These are phyloP conservation scores for Hanseniaspora pseudoguilliermondii DNA, from an alignment of 805 yeast species.

Conservation along the genomic window DNA sequence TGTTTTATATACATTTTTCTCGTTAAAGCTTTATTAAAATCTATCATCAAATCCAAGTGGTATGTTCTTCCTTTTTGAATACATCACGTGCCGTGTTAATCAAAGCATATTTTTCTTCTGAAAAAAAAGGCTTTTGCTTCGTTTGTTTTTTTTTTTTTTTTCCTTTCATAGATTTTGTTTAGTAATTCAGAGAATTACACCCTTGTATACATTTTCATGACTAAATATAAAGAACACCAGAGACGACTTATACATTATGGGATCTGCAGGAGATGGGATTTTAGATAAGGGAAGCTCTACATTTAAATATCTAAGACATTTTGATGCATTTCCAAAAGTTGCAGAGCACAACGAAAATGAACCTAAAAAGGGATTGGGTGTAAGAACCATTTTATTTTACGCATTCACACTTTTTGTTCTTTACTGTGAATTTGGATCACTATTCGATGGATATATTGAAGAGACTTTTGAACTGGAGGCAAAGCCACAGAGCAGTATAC, in stretches of 20 bases:
- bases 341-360: conserved; percentile 58
- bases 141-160: background rate
- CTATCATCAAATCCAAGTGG: too few species aligned
- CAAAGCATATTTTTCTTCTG: background rate
- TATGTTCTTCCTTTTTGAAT: background rate
- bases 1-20: background rate
- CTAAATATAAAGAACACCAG: too few species aligned
- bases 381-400: conserved; percentile 53
- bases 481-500: conserved; percentile 42
- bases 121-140: background rate
- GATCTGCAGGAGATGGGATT: background rate
- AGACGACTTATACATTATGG: background rate
- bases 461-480: conserved; percentile 68
- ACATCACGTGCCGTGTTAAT: too few species aligned
- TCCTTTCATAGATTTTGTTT: background rate
- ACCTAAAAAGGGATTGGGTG: conserved; percentile 58
- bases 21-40: background rate
- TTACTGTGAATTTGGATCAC: conserved; percentile 79
- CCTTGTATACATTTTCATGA: background rate
- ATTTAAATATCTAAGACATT: conserved; percentile 8
- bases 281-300: conserved; percentile 1
- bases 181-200: background rate
- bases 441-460: conserved; percentile 67
- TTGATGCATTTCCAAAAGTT: conserved; percentile 36
- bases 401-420: conserved; percentile 51